Percentiles rank a stretch among this genome's conserved stretches.
phyloP scores from a whole-genome alignment of 2,329 filamentous ascomycete species.

The Colletotrichum euphorbiae region DNA sequence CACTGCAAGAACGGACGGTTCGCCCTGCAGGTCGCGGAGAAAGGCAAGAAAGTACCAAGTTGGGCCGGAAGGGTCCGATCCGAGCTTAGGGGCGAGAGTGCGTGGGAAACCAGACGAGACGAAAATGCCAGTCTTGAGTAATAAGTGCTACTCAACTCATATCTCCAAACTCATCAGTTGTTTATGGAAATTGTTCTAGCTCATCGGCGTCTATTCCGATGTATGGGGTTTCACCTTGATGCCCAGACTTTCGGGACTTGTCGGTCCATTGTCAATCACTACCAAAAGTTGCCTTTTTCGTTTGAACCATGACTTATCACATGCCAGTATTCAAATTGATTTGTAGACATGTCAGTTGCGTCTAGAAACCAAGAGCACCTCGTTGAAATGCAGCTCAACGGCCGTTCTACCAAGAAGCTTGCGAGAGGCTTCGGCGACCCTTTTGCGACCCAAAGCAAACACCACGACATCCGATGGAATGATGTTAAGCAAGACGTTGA shows the following conservation, averaged over 20 bases:
- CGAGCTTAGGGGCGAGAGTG: slow-evolving; percentile 19
- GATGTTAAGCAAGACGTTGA: too few relatives aligned
- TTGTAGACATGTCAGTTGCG: too few relatives aligned
- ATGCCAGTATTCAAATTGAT: too few relatives aligned
- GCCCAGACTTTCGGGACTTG: not conserved
- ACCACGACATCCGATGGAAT: too few relatives aligned
- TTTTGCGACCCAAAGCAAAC: too few relatives aligned
- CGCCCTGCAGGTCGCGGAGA: slow-evolving; percentile 2
- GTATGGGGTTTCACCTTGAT: not conserved
- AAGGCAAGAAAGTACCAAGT: slow-evolving; percentile 1
- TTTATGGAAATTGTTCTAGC: not conserved
- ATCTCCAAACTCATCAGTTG: not conserved
- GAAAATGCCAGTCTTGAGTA: not conserved
- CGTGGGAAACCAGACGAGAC: slow-evolving; percentile 29
- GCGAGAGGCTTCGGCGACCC: not conserved
- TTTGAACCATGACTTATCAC: not conserved
- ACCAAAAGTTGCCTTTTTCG: not conserved
- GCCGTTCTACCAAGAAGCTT: not conserved
- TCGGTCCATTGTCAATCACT: not conserved
- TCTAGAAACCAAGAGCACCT: too few relatives aligned
- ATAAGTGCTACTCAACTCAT: not conserved
- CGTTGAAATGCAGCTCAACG: not conserved
- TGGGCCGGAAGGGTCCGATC: slow-evolving; percentile 1
- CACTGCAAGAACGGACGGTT: slow-evolving; percentile 23
- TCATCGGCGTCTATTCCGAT: not conserved